A percentile compares a stretch with the other conserved stretches of the same genome.
These are phyloP conservation scores for Musa beccarii DNA, from an alignment of 176 grass and related monocot genomes.

Conservation along the genomic window DNA sequence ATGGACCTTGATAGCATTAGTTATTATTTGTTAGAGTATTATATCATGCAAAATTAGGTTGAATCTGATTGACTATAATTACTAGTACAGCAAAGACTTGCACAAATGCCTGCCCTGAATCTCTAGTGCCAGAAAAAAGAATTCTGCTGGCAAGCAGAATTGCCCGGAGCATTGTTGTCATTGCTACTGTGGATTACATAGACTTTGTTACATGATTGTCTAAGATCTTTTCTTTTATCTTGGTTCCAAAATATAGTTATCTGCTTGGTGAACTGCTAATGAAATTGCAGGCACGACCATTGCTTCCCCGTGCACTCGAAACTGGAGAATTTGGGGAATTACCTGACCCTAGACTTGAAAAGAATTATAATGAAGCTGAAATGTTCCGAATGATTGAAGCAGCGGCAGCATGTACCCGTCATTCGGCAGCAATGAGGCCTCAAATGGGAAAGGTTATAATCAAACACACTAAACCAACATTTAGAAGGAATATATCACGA, in stretches of 20 bases:
- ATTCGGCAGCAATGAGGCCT: conserved; percentile 69
- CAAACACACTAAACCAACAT: neutral
- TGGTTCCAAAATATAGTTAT: neutral
- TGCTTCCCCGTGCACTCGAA: conserved; percentile 53
- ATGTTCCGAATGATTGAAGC: conserved; percentile 90
- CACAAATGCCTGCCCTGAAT: no score
- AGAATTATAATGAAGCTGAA: conserved; percentile 55
- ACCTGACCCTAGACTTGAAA: conserved; percentile 51
- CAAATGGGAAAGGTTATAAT: conserved; percentile 68
- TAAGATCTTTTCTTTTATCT: neutral
- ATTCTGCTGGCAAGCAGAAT: neutral
- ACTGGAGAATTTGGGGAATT: conserved; percentile 49
- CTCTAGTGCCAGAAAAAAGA: neutral
- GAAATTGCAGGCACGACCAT: conserved; percentile 54
- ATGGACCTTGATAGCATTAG: no score
- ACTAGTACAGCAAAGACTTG: no score
- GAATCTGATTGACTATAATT: no score
- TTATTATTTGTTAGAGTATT: no score
- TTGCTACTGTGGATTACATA: neutral
- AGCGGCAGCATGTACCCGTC: conserved; percentile 63
- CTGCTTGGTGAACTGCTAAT: neutral
- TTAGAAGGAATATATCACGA: neutral
- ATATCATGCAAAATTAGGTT: no score
- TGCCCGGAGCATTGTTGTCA: neutral
- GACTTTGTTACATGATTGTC: neutral